Conservation (phyloP, 345 rosid genomes). For the Heritiera littoralis region DNA sequence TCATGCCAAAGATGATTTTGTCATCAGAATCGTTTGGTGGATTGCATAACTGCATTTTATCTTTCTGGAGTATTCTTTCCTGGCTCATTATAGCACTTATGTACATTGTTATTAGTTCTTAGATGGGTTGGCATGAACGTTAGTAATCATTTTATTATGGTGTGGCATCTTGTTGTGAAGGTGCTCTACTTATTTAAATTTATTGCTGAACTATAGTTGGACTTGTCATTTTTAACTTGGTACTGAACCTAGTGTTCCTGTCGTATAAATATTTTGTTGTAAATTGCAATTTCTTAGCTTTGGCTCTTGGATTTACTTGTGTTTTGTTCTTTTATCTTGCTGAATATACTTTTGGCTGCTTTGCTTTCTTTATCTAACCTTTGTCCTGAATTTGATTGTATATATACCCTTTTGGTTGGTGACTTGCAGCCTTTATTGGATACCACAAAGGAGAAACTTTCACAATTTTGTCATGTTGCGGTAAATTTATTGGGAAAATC, state of each 20-base stretch:
- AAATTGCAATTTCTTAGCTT: conserved; percentile 4
- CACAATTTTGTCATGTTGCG: conserved; percentile 96
- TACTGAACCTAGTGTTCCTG: not conserved
- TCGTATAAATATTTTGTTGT: not conserved
- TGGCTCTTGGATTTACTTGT: not conserved
- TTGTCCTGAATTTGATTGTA: conserved; percentile 18
- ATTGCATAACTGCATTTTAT: not conserved
- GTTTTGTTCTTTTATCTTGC: not conserved
- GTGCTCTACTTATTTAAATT: not conserved
- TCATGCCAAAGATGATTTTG: not conserved
- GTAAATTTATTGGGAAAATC: conserved; percentile 42
- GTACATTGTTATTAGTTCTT: not conserved
- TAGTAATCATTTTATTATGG: not conserved
- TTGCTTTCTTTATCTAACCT: not conserved
- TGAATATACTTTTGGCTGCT: not conserved
- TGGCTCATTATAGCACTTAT: not conserved
- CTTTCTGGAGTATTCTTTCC: conserved; percentile 1
- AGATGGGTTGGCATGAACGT: conserved; percentile 1
- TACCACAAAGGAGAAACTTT: conserved; percentile 78
- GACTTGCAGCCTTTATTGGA: conserved; percentile 71
- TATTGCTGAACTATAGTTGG: not conserved
- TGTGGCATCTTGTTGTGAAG: not conserved
- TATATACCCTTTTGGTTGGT: conserved; percentile 1
- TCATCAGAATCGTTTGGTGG: not conserved
- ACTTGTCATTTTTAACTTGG: not conserved